Evolutionary conservation across 2,329 filamentous ascomycete species (phyloP).

Genomic region (Botryotinia convoluta): DNA sequence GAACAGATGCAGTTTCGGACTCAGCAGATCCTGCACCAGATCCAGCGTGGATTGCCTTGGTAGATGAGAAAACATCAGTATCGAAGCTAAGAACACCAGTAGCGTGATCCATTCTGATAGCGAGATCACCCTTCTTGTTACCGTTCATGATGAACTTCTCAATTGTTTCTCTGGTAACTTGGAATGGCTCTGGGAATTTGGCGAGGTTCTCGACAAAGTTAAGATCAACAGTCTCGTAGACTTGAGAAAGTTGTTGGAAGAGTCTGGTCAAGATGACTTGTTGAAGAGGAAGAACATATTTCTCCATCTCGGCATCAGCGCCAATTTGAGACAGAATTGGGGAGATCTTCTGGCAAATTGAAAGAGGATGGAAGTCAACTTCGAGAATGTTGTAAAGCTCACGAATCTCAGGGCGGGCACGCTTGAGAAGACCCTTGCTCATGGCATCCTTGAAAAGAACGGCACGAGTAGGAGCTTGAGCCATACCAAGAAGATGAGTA

Average conservation of each 20-base stretch:
- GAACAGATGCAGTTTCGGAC: slow-evolving; percentile 77
- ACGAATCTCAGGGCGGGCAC: slow-evolving; percentile 88
- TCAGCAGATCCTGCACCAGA: slow-evolving; percentile 85
- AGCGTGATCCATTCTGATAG: slow-evolving; percentile 93
- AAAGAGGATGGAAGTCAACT: slow-evolving; percentile 97
- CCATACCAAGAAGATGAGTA: slow-evolving; percentile 94
- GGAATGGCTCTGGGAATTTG: slow-evolving; percentile 93
- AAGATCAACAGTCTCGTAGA: slow-evolving; percentile 96
- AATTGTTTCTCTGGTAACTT: slow-evolving; percentile 84
- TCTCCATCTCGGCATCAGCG: slow-evolving; percentile 91
- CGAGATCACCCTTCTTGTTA: slow-evolving; percentile 98
- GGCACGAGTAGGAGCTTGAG: slow-evolving; percentile 79
- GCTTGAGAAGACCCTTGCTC: slow-evolving; percentile 90
- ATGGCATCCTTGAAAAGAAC: slow-evolving; percentile 94
- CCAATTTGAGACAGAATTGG: slow-evolving; percentile 94
- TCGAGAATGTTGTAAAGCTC: slow-evolving; percentile 98
- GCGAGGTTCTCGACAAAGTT: slow-evolving; percentile 91
- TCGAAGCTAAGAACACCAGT: slow-evolving; percentile 96
- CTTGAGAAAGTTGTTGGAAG: slow-evolving; percentile 98
- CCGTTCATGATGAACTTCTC: slow-evolving; percentile 99
- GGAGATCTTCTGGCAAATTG: slow-evolving; percentile 98
- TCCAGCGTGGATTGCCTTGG: slow-evolving; percentile 85
- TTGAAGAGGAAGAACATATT: slow-evolving; percentile 92
- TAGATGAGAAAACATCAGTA: slow-evolving; percentile 95
- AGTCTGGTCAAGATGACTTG: slow-evolving; percentile 97